Evolutionary conservation across 2,329 filamentous ascomycete species (phyloP).

Genomic region (Cladosporium colombiae): DNA sequence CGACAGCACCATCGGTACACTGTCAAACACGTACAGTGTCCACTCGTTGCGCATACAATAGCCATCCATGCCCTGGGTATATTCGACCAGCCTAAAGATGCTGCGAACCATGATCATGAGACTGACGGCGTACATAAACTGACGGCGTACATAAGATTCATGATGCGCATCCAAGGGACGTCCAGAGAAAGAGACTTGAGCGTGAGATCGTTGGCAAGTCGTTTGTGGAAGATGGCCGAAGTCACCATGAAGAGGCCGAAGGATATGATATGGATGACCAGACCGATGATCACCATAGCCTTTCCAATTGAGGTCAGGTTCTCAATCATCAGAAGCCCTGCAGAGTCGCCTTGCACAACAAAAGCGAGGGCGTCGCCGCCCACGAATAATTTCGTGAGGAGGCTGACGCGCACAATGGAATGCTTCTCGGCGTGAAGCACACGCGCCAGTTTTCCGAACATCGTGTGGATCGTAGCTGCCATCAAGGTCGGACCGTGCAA

Average conservation of each 20-base stretch:
- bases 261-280: not conserved
- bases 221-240: not conserved
- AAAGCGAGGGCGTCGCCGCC: not conserved
- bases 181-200: not conserved
- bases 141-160: not conserved
- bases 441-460: not conserved
- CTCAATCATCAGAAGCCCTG: not conserved
- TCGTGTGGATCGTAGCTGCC: not conserved
- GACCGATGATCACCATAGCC: not conserved
- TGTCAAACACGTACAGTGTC: not conserved
- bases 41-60: not conserved
- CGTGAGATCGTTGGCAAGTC: not conserved
- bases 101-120: not conserved
- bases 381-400: not conserved
- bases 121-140: not conserved
- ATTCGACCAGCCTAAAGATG: not conserved
- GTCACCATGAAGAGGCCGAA: not conserved
- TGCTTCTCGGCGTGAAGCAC: not conserved
- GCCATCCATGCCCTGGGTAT: not conserved
- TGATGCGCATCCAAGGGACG: not conserved
- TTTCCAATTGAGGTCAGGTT: not conserved
- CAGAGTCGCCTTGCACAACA: not conserved
- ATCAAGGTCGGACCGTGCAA: not conserved
- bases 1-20: not conserved
- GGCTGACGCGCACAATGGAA: not conserved